Percentiles rank a stretch among this genome's conserved stretches.
Conservation (phyloP, 2,329 filamentous ascomycete genomes). For the Emergomyces pasteurianus region DNA sequence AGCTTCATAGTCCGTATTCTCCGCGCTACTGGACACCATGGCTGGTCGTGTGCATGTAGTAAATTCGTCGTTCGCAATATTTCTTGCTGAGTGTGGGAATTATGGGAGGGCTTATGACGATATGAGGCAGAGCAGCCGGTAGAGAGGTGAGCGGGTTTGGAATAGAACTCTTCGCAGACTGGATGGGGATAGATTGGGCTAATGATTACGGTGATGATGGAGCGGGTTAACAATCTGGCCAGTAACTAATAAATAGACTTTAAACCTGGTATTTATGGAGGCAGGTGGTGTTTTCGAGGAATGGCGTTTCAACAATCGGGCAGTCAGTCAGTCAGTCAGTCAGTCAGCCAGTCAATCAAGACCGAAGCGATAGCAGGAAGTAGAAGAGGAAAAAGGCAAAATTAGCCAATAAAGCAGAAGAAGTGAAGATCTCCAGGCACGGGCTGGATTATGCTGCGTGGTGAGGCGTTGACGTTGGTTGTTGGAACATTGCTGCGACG, state of each 20-base stretch:
- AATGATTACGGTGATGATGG: neutral
- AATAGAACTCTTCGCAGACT: neutral
- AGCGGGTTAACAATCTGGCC: neutral
- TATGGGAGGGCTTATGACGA: neutral
- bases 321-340: neutral
- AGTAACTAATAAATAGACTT: too few species aligned
- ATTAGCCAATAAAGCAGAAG: neutral
- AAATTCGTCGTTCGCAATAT: neutral
- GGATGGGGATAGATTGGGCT: neutral
- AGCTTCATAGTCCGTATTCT: conserved; percentile 33
- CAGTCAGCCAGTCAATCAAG: neutral
- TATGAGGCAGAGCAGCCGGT: neutral
- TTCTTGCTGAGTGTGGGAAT: neutral
- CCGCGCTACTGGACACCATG: conserved; percentile 26
- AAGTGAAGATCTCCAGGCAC: neutral
- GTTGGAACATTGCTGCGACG: neutral
- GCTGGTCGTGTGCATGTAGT: conserved; percentile 12
- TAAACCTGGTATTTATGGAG: too few species aligned
- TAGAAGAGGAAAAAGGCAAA: neutral
- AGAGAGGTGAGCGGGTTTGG: neutral
- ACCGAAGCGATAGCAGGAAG: neutral
- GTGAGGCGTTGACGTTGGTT: neutral
- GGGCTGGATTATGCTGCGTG: neutral
- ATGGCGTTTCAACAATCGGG: neutral
- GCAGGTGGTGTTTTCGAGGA: neutral